Evolutionary conservation across 164 flowering plant genomes (phyloP).

Genomic region (Sedum album): DNA sequence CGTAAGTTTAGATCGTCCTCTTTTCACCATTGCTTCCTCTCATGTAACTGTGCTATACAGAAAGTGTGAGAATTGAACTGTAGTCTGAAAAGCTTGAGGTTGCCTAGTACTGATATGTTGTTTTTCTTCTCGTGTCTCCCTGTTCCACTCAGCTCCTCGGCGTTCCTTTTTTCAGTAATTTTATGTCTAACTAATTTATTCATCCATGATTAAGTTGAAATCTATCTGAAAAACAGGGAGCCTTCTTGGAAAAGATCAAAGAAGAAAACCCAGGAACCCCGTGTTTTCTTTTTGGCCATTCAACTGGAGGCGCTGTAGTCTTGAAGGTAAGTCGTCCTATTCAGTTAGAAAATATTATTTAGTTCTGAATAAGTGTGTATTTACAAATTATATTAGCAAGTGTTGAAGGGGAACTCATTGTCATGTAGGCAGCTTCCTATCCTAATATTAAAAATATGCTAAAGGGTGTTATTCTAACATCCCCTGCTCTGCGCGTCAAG

Average conservation of each 20-base stretch:
- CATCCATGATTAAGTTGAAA: neutral
- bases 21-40: neutral
- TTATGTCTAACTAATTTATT: neutral
- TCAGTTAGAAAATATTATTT: neutral
- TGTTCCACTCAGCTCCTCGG: neutral
- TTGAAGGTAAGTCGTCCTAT: constrained; percentile 47
- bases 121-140: neutral
- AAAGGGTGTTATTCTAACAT: constrained; percentile 82
- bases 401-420: neutral
- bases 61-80: too few relatives aligned
- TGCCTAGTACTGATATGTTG: neutral
- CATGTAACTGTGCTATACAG: too few relatives aligned
- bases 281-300: constrained; percentile 84
- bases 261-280: constrained; percentile 69
- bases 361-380: neutral
- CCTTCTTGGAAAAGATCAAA: constrained; percentile 45
- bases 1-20: constrained; percentile 27
- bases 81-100: too few relatives aligned
- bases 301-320: constrained; percentile 81
- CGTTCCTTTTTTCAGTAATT: neutral
- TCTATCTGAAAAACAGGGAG: constrained; percentile 31
- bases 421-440: constrained; percentile 61
- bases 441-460: constrained; percentile 63
- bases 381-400: too few relatives aligned
- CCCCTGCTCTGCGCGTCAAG: constrained; percentile 94